phyloP scores from a whole-genome alignment of 345 rosid species.

The Brassica nigra region DNA sequence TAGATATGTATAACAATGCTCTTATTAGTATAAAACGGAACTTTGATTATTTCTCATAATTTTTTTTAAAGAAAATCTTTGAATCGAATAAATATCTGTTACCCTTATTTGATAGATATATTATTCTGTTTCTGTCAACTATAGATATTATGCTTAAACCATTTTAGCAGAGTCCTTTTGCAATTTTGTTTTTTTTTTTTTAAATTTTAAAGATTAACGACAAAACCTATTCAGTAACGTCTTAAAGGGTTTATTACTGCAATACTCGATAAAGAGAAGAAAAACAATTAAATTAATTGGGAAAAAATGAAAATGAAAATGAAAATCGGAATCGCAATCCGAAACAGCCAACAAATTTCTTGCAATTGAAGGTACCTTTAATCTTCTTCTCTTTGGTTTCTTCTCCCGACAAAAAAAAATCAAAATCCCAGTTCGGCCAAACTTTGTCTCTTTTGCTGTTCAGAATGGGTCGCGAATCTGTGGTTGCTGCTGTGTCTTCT shows the following conservation, averaged over 20 bases:
- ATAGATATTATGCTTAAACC: neutral
- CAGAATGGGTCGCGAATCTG: conserved; percentile 44
- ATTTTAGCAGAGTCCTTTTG: conserved; percentile 1
- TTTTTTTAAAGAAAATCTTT: neutral
- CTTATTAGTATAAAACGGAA: neutral
- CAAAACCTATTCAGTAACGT: conserved; percentile 33
- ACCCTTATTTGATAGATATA: neutral
- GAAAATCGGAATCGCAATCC: conserved; percentile 28
- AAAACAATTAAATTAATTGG: neutral
- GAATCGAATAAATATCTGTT: neutral
- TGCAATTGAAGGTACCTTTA: conserved; percentile 73
- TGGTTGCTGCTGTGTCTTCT: conserved; percentile 23
- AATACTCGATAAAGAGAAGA: neutral
- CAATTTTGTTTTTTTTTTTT: neutral
- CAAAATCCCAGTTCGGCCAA: conserved; percentile 29
- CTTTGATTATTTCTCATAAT: neutral
- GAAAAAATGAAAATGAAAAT: neutral
- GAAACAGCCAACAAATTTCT: conserved; percentile 53
- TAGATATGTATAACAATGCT: neutral
- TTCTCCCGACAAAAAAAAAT: conserved; percentile 48
- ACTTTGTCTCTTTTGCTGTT: neutral
- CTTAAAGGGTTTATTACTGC: conserved; percentile 31
- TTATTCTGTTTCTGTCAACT: neutral
- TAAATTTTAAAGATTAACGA: neutral
- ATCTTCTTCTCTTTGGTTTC: conserved; percentile 38